Evolutionary conservation across 495 filamentous ascomycete species (phyloP).

Genomic region (Penicillium desertorum): DNA sequence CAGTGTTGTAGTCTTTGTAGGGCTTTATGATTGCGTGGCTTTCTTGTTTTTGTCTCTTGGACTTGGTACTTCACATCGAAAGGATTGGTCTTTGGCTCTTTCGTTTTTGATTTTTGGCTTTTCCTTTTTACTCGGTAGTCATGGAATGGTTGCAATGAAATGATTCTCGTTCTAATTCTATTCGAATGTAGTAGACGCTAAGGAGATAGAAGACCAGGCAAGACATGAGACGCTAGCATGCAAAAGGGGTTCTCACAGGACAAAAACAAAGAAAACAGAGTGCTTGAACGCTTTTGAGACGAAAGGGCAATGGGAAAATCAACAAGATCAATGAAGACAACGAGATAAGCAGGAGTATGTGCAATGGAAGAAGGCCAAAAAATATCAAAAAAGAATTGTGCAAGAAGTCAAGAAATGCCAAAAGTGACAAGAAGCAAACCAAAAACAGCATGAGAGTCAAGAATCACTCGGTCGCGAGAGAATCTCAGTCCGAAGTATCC

Average conservation of each 20-base stretch:
- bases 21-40: too few species aligned
- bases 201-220: background rate
- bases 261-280: background rate
- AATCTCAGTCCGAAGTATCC: constrained; percentile 43
- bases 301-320: background rate
- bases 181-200: background rate
- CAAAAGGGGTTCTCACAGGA: background rate
- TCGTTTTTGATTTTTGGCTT: background rate
- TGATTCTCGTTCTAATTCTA: background rate
- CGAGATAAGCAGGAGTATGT: background rate
- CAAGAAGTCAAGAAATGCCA: background rate
- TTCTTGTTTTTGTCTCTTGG: background rate
- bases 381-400: background rate
- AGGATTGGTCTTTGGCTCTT: background rate
- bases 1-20: background rate
- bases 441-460: background rate
- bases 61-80: background rate
- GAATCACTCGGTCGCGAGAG: background rate
- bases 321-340: background rate
- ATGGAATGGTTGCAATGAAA: background rate
- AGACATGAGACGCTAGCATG: constrained; percentile 1
- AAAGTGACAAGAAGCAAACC: background rate
- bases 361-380: background rate
- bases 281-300: constrained; percentile 5
- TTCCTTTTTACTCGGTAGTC: background rate